phyloP scores from a whole-genome alignment of 1,139 yeast species.

The Candida dubliniensis region DNA sequence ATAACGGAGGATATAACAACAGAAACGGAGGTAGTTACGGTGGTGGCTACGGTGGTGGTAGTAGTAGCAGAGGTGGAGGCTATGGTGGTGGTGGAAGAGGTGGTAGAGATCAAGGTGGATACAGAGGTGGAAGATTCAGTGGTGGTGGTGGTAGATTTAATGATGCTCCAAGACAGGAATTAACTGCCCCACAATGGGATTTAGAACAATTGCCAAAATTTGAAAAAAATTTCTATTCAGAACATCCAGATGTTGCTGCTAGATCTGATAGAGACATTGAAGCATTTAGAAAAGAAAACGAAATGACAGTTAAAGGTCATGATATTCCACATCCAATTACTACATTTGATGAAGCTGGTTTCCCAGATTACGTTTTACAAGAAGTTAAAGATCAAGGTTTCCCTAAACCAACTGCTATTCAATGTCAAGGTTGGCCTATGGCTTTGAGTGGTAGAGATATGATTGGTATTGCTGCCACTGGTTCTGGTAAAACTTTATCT shows the following conservation, averaged over 20 bases:
- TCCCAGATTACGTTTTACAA: slow-evolving; percentile 86
- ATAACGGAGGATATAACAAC: slow-evolving; percentile 19
- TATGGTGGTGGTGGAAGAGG: slow-evolving; percentile 18
- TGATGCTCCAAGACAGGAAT: slow-evolving; percentile 45
- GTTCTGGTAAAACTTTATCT: slow-evolving; percentile 97
- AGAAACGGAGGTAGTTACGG: slow-evolving; percentile 18
- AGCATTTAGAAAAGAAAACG: slow-evolving; percentile 75
- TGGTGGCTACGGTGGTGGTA: slow-evolving; percentile 17
- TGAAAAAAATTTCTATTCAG: slow-evolving; percentile 92
- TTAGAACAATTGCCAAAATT: slow-evolving; percentile 76
- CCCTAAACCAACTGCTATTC: slow-evolving; percentile 92
- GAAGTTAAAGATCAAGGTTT: slow-evolving; percentile 94
- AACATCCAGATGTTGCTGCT: slow-evolving; percentile 72
- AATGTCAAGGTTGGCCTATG: slow-evolving; percentile 99
- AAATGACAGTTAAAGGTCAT: slow-evolving; percentile 81
- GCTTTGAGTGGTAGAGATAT: slow-evolving; percentile 97
- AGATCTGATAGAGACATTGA: slow-evolving; percentile 74
- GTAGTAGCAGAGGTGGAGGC: slow-evolving; percentile 13
- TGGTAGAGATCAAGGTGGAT: slow-evolving; percentile 6
- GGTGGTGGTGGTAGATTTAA: slow-evolving; percentile 24
- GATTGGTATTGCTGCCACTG: slow-evolving; percentile 98
- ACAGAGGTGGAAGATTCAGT: slow-evolving; percentile 8
- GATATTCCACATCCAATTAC: slow-evolving; percentile 95
- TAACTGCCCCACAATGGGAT: slow-evolving; percentile 79
- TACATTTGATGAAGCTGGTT: slow-evolving; percentile 91